Evolutionary conservation across 169 alveolate species (phyloP).

Genomic region (Sarcocystis neurona): DNA sequence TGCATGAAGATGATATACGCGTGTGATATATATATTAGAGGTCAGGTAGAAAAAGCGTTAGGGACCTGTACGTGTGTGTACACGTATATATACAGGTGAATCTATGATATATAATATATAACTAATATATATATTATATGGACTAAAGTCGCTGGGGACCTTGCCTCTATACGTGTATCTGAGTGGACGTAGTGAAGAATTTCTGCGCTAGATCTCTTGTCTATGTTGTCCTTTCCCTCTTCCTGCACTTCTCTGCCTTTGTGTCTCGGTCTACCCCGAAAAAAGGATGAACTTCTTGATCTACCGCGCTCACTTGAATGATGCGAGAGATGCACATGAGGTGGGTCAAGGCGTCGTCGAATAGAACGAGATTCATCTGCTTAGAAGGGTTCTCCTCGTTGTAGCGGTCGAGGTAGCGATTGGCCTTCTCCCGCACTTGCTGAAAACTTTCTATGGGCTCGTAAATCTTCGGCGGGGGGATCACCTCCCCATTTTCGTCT

Average conservation of each 20-base stretch:
- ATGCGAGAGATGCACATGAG: slow-evolving; percentile 90
- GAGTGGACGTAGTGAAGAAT: too few species aligned
- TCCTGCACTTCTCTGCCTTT: neutral
- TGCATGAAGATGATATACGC: too few species aligned
- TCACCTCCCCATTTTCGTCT: slow-evolving; percentile 82
- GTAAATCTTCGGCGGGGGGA: slow-evolving; percentile 84
- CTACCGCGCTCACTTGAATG: slow-evolving; percentile 87
- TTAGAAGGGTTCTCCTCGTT: slow-evolving; percentile 90
- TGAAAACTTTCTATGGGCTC: slow-evolving; percentile 69
- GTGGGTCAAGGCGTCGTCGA: slow-evolving; percentile 95
- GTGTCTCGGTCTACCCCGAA: slow-evolving; percentile 18
- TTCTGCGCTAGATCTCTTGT: too few species aligned
- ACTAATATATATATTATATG: too few species aligned
- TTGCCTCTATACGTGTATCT: too few species aligned
- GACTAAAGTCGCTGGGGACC: too few species aligned
- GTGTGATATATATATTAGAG: too few species aligned
- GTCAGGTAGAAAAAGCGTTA: neutral
- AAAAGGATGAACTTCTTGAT: slow-evolving; percentile 80
- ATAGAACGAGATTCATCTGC: slow-evolving; percentile 93
- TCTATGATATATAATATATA: too few species aligned
- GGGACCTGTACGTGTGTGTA: too few species aligned
- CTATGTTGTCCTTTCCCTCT: neutral
- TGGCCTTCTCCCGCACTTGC: slow-evolving; percentile 78
- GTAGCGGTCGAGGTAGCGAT: slow-evolving; percentile 84
- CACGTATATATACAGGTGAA: neutral